Evolutionary conservation across 345 rosid species (phyloP).

Genomic region (Ceriops zippeliana): DNA sequence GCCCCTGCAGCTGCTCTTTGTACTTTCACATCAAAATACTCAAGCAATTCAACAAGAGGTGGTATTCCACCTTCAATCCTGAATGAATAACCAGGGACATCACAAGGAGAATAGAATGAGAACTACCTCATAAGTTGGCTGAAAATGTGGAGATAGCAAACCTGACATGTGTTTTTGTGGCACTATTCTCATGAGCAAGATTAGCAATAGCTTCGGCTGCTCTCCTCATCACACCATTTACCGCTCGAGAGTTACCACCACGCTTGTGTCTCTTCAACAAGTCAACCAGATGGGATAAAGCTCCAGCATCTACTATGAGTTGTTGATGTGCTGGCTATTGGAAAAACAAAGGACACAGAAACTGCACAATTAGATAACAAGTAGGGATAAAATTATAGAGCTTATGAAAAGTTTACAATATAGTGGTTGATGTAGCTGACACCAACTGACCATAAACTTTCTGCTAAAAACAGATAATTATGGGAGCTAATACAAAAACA

Average conservation of each 20-base stretch:
- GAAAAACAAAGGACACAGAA: slow-evolving; percentile 8
- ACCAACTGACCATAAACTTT: too few species aligned
- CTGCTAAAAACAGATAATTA: too few species aligned
- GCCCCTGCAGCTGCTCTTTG: slow-evolving; percentile 88
- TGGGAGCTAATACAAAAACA: too few species aligned
- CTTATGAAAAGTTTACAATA: not conserved
- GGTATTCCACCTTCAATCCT: slow-evolving; percentile 74
- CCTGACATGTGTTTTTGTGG: slow-evolving; percentile 65
- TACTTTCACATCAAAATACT: slow-evolving; percentile 50
- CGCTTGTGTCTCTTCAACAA: slow-evolving; percentile 45
- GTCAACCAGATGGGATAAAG: slow-evolving; percentile 46
- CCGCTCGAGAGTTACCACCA: slow-evolving; percentile 22
- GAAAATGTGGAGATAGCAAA: slow-evolving; percentile 7
- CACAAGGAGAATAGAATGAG: slow-evolving; percentile 6
- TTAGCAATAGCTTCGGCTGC: slow-evolving; percentile 75
- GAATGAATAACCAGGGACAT: slow-evolving; percentile 8
- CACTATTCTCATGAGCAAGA: slow-evolving; percentile 70
- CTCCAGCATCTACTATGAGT: slow-evolving; percentile 70
- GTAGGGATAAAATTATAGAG: not conserved
- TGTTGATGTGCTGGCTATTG: slow-evolving; percentile 65
- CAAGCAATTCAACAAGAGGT: slow-evolving; percentile 63
- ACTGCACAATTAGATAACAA: not conserved
- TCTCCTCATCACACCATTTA: slow-evolving; percentile 50
- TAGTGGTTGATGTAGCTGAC: too few species aligned
- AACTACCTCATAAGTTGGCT: not conserved